A percentile compares a stretch with the other conserved stretches of the same genome.
Conservation (phyloP, 1,139 yeast species). For the Hyphopichia pseudoburtonii region DNA sequence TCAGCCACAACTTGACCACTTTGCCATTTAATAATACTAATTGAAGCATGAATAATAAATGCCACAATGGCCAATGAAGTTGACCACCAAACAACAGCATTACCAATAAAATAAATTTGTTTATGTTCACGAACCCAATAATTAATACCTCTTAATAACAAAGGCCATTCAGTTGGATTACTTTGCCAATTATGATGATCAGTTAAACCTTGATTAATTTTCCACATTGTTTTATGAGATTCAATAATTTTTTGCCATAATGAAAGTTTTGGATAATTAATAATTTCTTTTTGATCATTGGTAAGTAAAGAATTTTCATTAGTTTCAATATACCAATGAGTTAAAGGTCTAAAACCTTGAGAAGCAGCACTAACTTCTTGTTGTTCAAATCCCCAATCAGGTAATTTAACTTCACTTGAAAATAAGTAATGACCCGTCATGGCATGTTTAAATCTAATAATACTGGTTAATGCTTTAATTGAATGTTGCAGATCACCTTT, state of each 20-base stretch:
- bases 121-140: conserved; percentile 82
- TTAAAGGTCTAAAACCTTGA: conserved; percentile 71
- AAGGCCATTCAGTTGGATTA: conserved; percentile 86
- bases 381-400: conserved; percentile 95
- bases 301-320: conserved; percentile 48
- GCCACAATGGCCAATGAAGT: conserved; percentile 58
- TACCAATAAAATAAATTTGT: conserved; percentile 87
- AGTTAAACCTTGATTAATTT: conserved; percentile 78
- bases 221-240: conserved; percentile 89
- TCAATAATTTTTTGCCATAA: conserved; percentile 75
- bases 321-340: conserved; percentile 87
- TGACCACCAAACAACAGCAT: conserved; percentile 89
- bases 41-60: conserved; percentile 52
- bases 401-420: conserved; percentile 82
- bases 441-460: conserved; percentile 85
- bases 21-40: conserved; percentile 77
- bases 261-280: conserved; percentile 62
- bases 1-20: conserved; percentile 50
- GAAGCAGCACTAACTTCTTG: conserved; percentile 94
- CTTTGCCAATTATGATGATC: conserved; percentile 89
- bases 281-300: conserved; percentile 22
- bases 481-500: conserved; percentile 59
- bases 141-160: conserved; percentile 86
- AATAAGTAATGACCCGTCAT: conserved; percentile 88
- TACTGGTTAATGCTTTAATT: conserved; percentile 77